Evolutionary conservation across 805 yeast genomes (phyloP), one percentile per base, ranked within the genome.

Genomic region (Barnettozyma salicaria): DNA sequence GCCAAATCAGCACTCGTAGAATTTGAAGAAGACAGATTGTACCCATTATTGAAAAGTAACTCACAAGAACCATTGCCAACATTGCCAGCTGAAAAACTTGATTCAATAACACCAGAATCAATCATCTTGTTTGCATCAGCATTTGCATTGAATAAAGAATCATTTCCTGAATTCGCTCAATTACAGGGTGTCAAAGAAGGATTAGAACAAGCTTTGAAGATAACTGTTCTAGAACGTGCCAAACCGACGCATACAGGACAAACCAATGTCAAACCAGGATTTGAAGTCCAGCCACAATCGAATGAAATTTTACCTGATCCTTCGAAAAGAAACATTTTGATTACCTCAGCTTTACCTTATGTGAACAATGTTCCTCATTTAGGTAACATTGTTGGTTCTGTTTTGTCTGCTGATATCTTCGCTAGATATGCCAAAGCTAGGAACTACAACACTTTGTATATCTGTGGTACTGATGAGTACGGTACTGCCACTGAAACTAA

Each of bases 401-500:
- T 90, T 26, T 72, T 92, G 47, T 76, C 88, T 41, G 98, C 98
- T 23, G 99, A 92, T 65, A 85, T 90, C 45, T 92, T 75, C 63
- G 73, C 97, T 39, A 78, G 97, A 57, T 92, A 85, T 62, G 76
- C 84, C 59, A 89, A 88, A 62, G 79, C 81, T 52, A 78, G 96
- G 68, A 84, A 87, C 61, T 80, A 81, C 65, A 92, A 89, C 60
- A 70, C 95, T 16, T 66, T 92, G 47, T 92, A 68, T 55, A 65
- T 92, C 40, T 88, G 98, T 64, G 99, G 99, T 65, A 92, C 98
- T 26, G 99, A 92, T 60, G 99, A 92, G 65, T 92, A 92, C 59
- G 99, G 99, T 59, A 92, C 99, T 40, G 99, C 99, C 32, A 92
- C 98, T 12, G 99, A 92, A 63, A 92, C 98, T 20, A 92, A 90